Evolutionary conservation across 495 filamentous ascomycete genomes (phyloP), one percentile per base, ranked within the genome.

Genomic region (Penicillium simplicissimum): DNA sequence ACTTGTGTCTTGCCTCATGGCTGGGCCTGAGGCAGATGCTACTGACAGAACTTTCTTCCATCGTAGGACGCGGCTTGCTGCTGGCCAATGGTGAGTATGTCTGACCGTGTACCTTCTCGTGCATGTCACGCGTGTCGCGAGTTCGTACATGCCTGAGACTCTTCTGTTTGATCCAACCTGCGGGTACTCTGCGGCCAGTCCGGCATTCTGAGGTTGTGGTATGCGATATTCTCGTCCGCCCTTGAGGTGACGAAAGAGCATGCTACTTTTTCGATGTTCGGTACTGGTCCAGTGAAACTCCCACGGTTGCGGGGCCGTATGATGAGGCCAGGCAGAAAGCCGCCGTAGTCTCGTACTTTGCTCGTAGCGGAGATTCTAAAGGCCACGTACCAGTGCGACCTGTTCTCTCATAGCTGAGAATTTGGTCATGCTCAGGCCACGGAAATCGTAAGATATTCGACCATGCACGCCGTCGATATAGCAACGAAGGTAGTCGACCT

Each of bases 11-110:
- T 53, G 31, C 52, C 47, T 45, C 38, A 45, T 33, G 48, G 48
- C 47, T 14, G 11, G 3, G 54, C 60, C 65, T 40, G 58, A 45
- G 51, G 54, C 54, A 54, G 62, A 61, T 54, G 49, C 65, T 63
- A 58, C 59, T 70, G 45, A 67, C 59, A 23, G 34, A 28, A 52
- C 25, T 33, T 42, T 47, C 35, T 31, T 43, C 21, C 28, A 51
- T 19, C 63, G 58, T 71, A 68, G 56, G 54, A 19, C 25, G 57
- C n/a, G 60, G 64, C 61, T 67, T 70, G 65, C 65, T 63, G 52
- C 34, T 61, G 35, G 37, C 17, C 47, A 17, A 21, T 3, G 21
- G 57, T 7, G 51, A 19, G 17, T 35, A 13, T 53, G 15, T 13
- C 19, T 21, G 8, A 4, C 2, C 7, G 17, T 37, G 31, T n/a